Evolutionary conservation across 441 rosid genomes (phyloP), one percentile per base, ranked within the genome.

Genomic region (Erodium trifolium): DNA sequence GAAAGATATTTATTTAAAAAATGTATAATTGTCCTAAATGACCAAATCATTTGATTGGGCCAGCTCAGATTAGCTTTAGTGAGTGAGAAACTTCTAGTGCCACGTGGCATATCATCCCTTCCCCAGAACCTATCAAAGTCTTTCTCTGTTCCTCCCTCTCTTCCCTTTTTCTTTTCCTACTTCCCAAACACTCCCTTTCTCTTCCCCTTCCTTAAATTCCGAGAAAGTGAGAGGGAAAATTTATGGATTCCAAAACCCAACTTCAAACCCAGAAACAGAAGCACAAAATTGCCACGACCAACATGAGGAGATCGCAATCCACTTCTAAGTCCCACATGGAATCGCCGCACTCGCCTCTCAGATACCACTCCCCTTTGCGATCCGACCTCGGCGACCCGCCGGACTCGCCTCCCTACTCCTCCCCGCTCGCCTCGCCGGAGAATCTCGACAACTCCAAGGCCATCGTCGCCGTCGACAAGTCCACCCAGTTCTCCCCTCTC

Each of bases 261-360:
- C 27, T 23, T 23, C 27, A 23, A 23, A 34, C 2, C 37, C 65
- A 27, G 59, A 78, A 70, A 69, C 79, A 29, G 74, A 70, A 59
- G 43, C 0, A 13, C 35, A 69, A 59, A 60, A 70, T 19, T 73
- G 68, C 62, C 63, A 65, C 72, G 45, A 65, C 13, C 71, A 78
- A 12, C 68, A 80, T 84, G 87, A 82, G 78, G 68, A 83, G 83
- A 23, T 81, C 92, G 0, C 80, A 83, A 0, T 62, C 79, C 37
- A 34, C 4, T 4, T 34, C 37, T 4, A 34, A 34, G 37, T 23
- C 27, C 27, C 27, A 23, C 27, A 23, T 23, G 27, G 96, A 86
- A 16, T 90, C 98, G 1, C 88, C 91, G 2, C 94, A 75, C 83
- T 90, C 97, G 0, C 96, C 97, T 17, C 92, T 87, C 77, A 84